phyloP scores from a whole-genome alignment of 768 basidiomycete genomes.

The Amanita rimosa region DNA sequence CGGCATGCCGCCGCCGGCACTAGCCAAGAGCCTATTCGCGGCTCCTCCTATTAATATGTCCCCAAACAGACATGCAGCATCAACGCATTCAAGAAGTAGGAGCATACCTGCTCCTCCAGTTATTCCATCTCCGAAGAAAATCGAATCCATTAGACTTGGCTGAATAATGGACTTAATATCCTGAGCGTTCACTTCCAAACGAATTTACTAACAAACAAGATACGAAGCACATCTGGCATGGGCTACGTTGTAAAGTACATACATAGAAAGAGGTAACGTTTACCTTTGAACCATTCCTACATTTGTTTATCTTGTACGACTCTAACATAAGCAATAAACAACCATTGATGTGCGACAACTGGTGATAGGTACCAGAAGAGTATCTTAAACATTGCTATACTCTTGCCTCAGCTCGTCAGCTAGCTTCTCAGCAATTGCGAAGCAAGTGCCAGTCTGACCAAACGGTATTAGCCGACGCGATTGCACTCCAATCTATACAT shows the following conservation, averaged over 20 bases:
- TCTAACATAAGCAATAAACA: not conserved
- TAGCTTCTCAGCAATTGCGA: conserved; percentile 21
- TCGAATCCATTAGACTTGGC: conserved; percentile 33
- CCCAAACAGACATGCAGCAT: conserved; percentile 11
- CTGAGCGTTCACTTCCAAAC: not conserved
- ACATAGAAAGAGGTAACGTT: not conserved
- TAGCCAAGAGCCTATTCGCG: conserved; percentile 35
- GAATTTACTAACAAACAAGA: not conserved
- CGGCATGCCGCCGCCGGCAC: conserved; percentile 59
- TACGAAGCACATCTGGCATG: not conserved
- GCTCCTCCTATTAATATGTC: conserved; percentile 12
- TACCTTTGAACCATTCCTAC: not conserved
- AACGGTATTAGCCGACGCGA: not conserved
- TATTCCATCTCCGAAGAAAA: conserved; percentile 30
- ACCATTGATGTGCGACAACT: not conserved
- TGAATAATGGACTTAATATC: conserved; percentile 8
- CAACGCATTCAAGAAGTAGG: conserved; percentile 13
- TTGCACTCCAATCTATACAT: conserved; percentile 1
- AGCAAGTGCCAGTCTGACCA: conserved; percentile 19
- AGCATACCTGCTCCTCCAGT: conserved; percentile 17
- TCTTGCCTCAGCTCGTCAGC: conserved; percentile 20
- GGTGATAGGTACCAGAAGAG: too few species aligned
- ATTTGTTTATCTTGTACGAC: not conserved
- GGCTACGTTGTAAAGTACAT: conserved; percentile 2
- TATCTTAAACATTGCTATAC: conserved; percentile 3